Percentiles rank a stretch among this genome's conserved stretches.
Conservation (phyloP, 148 eudicot species). For the Polygonum aviculare region DNA sequence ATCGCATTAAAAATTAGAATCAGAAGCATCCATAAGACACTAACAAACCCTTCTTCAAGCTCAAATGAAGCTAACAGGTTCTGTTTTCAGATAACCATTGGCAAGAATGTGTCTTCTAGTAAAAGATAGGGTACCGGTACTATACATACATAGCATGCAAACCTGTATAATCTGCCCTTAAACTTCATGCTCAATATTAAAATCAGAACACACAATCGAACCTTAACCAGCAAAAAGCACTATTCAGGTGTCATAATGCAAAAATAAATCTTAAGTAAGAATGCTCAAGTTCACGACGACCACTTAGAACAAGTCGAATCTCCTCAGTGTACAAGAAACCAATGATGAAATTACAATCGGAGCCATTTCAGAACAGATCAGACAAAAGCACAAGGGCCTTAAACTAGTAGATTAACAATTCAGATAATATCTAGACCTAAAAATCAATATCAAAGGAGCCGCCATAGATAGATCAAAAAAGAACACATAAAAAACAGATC, state of each 20-base stretch:
- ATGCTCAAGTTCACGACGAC: background rate
- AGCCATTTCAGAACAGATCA: background rate
- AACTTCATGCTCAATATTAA: background rate
- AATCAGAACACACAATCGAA: background rate
- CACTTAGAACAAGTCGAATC: background rate
- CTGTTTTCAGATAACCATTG: background rate
- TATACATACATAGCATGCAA: no score
- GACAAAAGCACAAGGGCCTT: background rate
- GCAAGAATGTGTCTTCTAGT: background rate
- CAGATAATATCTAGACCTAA: background rate
- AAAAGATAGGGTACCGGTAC: no score
- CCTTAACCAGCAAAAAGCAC: background rate
- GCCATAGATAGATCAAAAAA: background rate
- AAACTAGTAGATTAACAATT: background rate
- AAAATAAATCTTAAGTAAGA: background rate
- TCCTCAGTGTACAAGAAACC: background rate
- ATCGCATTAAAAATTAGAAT: background rate
- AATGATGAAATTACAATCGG: background rate
- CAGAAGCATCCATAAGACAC: background rate
- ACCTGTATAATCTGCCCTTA: no score
- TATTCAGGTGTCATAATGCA: background rate
- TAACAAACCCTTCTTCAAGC: background rate
- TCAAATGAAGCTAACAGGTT: background rate
- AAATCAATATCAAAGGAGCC: background rate
- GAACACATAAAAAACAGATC: background rate